Conservation (phyloP, 495 filamentous ascomycete genomes). For the Penicillium waksmanii region DNA sequence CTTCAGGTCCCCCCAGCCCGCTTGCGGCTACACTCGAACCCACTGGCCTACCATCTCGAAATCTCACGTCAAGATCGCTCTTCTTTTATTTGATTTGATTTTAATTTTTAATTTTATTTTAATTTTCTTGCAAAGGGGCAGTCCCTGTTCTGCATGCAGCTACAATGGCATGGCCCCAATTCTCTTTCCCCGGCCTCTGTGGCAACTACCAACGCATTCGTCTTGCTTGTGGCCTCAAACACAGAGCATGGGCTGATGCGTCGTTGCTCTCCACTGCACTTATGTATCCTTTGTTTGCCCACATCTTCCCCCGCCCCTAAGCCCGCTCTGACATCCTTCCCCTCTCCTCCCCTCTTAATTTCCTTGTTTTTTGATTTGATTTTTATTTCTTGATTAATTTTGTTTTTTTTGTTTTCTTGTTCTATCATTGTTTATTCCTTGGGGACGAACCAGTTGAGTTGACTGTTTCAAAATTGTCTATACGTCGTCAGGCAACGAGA, state of each 20-base stretch:
- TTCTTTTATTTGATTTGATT: background rate
- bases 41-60: background rate
- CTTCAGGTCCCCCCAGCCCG: background rate
- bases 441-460: background rate
- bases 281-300: background rate
- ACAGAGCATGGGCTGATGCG: background rate
- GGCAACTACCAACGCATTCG: constrained; percentile 17
- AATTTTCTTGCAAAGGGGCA: background rate
- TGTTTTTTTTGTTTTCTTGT: constrained; percentile 15
- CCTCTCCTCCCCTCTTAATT: background rate
- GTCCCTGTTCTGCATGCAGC: constrained; percentile 22
- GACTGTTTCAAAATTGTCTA: constrained; percentile 12
- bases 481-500: background rate
- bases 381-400: constrained; percentile 1
- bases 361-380: constrained; percentile 7
- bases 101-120: background rate
- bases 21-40: background rate
- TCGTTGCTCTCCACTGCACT: constrained; percentile 7
- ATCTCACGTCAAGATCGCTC: background rate
- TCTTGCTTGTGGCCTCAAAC: background rate
- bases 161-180: background rate
- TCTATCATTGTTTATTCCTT: background rate
- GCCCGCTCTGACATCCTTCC: constrained; percentile 1
- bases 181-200: constrained; percentile 1
- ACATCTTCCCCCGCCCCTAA: background rate